Evolutionary conservation across 2,329 filamentous ascomycete genomes (phyloP).

Genomic region (Plenodomus biglobosus): DNA sequence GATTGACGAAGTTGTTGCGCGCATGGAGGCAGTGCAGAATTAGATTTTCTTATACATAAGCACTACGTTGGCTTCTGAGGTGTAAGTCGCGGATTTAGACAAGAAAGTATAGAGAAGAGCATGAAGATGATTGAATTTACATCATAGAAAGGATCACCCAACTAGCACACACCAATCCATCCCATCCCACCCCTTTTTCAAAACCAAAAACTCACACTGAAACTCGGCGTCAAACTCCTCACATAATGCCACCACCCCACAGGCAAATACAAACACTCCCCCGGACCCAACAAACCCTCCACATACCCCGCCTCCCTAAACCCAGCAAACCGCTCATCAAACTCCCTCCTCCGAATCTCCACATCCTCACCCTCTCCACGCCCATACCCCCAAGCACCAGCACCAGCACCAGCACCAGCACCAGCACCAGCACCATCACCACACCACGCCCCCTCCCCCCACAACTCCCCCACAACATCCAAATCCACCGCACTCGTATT

Average conservation of each 20-base stretch:
- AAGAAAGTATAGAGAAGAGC: neutral
- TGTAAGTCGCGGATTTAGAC: no score
- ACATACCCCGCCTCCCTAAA: conserved; percentile 66
- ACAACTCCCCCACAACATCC: conserved; percentile 67
- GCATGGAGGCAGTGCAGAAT: neutral
- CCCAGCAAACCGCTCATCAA: conserved; percentile 48
- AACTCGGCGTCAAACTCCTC: conserved; percentile 78
- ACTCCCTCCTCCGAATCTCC: conserved; percentile 9
- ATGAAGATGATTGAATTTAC: no score
- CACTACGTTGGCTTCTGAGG: no score
- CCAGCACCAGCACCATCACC: conserved; percentile 27
- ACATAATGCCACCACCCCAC: conserved; percentile 99
- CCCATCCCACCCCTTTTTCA: conserved; percentile 8
- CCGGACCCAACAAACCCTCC: conserved; percentile 77
- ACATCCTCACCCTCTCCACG: conserved; percentile 4
- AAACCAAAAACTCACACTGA: conserved; percentile 96
- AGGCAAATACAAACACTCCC: conserved; percentile 86
- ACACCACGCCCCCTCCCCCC: conserved; percentile 54
- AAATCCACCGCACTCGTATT: conserved; percentile 86
- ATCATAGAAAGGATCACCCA: no score
- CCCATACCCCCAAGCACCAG: no score
- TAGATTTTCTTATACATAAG: no score
- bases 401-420: no score
- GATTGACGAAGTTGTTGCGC: neutral
- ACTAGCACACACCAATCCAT: no score